Percentiles rank a stretch among this genome's conserved stretches.
Conservation (phyloP, 768 basidiomycete species). For the Collybia sp. region DNA sequence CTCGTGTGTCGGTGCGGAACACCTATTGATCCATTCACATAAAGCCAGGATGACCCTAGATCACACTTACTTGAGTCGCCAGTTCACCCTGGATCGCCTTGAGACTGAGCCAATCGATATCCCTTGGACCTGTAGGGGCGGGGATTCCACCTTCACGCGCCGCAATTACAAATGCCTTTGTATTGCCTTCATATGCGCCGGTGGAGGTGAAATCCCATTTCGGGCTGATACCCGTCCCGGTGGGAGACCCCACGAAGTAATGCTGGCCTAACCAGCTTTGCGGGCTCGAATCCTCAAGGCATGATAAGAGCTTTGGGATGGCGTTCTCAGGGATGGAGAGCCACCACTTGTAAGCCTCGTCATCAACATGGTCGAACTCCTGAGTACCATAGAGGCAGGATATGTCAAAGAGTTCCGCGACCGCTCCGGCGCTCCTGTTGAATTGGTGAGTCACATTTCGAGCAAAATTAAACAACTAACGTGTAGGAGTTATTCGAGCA, state of each 20-base stretch:
- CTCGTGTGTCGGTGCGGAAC: conserved; percentile 47
- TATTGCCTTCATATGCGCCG: conserved; percentile 31
- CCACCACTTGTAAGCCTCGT: conserved; percentile 23
- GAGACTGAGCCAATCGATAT: conserved; percentile 57
- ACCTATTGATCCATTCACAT: conserved; percentile 18
- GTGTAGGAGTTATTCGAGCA: conserved; percentile 37
- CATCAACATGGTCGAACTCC: conserved; percentile 24
- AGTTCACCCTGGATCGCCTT: conserved; percentile 39
- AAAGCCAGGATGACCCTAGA: too few relatives aligned
- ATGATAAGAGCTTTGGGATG: too few relatives aligned
- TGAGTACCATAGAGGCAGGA: conserved; percentile 36
- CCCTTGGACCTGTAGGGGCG: conserved; percentile 33
- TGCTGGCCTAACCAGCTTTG: conserved; percentile 34
- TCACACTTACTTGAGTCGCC: conserved; percentile 24
- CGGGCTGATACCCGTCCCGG: conserved; percentile 37
- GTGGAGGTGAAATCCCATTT: conserved; percentile 53
- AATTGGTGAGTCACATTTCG: neutral
- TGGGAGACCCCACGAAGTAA: conserved; percentile 49
- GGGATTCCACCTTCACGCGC: conserved; percentile 35
- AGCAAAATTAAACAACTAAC: conserved; percentile 22
- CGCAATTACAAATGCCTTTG: conserved; percentile 42
- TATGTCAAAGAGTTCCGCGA: conserved; percentile 51
- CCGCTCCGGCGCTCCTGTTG: conserved; percentile 40
- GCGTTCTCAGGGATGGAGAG: neutral
- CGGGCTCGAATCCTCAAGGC: too few relatives aligned